Base-by-base conservation (phyloP, 2,329 filamentous ascomycete genomes). In the Davidsoniella neocaledoniae region DNA sequence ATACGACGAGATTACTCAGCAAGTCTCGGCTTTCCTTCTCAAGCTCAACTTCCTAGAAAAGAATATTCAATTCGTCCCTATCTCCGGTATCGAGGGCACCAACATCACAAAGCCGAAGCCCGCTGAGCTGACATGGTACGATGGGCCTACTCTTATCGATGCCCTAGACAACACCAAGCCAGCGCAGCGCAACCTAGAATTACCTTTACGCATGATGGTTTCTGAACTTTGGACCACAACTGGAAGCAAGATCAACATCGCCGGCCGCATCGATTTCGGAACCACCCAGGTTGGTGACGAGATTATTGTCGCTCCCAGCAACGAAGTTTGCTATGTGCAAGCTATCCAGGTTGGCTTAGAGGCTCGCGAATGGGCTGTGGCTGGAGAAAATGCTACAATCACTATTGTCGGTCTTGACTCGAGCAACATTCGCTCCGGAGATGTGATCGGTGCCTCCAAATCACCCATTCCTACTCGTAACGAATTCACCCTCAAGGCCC, bases 371-470 rank as follows among this genome's bases (percentile, higher is more conserved):
- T 98, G 87, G 86, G 86, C 85, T 0, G 87, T 95, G 12, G 88
- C 90, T 1, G 90, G 90, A 1, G 86, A 96, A 60, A 94, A 91
- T 53, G 77, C 85, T 14, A 81, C 80, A 0, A 68, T 98, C n/a
- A 83, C 93, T 56, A 72, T 98, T 45, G 73, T 78, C 7, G 83
- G 90, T 56, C 86, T 95, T 59, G 90, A 96, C 57, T 76, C 84
- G 0, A 75, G 84, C 14, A 83, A 95, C 58, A 73, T 98, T 8
- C 77, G 79, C 43, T 73, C 83, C 6, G 91, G 91, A 17, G 88
- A 96, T 59, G 83, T 96, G 16, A 66, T 94, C n/a, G 94, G 87
- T 65, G 72, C 76, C 44, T 72, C 78, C 0, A 70, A 72, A 1
- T 66, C 73, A 1, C 81, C 86, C 0, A 80, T 94, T 33, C 66